These are phyloP conservation scores for Paxillus rubicundulus DNA, from an alignment of 768 basidiomycete species.

Conservation along the genomic window DNA sequence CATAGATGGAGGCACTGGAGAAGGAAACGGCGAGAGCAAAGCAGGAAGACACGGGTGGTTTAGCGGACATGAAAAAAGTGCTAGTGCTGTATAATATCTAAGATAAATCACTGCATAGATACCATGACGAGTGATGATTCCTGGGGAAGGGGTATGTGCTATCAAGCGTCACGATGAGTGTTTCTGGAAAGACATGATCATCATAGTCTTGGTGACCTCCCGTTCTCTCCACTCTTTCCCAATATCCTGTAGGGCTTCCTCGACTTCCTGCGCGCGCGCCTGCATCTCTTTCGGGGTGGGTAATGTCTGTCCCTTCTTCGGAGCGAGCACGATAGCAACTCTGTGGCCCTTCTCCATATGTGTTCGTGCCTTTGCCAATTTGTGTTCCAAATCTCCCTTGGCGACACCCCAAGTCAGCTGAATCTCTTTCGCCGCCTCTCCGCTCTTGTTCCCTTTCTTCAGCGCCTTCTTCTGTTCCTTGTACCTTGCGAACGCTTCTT, in stretches of 20 bases:
- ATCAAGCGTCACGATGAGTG: constrained; percentile 6
- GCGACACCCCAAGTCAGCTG: constrained; percentile 70
- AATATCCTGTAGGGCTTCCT: constrained; percentile 44
- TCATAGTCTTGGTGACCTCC: constrained; percentile 37
- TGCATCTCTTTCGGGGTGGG: constrained; percentile 41
- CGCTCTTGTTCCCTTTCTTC: constrained; percentile 28
- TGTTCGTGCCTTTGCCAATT: constrained; percentile 54
- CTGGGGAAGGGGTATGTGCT: neutral
- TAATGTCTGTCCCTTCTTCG: constrained; percentile 44
- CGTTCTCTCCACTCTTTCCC: constrained; percentile 53
- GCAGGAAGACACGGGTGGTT: neutral
- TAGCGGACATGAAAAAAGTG: constrained; percentile 26
- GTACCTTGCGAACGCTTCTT: constrained; percentile 39
- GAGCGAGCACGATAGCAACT: constrained; percentile 54
- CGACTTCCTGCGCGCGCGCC: constrained; percentile 42
- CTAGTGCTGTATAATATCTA: constrained; percentile 24
- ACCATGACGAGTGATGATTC: constrained; percentile 6
- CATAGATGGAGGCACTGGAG: constrained; percentile 19
- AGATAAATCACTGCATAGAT: constrained; percentile 10
- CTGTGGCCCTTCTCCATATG: constrained; percentile 59
- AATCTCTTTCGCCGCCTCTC: constrained; percentile 56
- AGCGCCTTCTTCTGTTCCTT: constrained; percentile 36
- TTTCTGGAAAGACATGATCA: constrained; percentile 45
- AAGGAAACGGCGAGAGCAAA: constrained; percentile 4
- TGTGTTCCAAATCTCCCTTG: constrained; percentile 60